Evolutionary conservation across 352 stramenopile species (phyloP).

Genomic region (Thraustochytrium sp.): DNA sequence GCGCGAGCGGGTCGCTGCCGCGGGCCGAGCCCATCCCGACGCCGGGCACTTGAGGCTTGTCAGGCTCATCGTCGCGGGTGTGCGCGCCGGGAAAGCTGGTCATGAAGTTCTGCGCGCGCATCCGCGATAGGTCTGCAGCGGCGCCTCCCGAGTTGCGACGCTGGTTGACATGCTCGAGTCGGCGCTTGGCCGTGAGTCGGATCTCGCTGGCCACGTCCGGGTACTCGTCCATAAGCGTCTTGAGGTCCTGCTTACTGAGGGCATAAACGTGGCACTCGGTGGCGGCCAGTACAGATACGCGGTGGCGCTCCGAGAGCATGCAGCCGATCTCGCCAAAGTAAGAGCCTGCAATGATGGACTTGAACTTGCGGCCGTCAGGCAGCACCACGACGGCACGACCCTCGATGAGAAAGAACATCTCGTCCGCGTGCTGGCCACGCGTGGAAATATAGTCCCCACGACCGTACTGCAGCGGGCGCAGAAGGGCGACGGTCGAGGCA

Average conservation of each 20-base stretch:
- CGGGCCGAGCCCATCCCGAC: background rate
- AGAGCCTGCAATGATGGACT: conserved; percentile 40
- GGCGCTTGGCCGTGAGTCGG: conserved; percentile 7
- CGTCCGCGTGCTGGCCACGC: conserved; percentile 45
- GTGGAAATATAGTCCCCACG: conserved; percentile 48
- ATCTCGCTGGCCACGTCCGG: conserved; percentile 47
- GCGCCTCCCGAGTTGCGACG: background rate
- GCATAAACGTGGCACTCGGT: conserved; percentile 47
- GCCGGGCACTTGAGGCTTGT: too few species aligned
- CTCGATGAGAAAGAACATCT: conserved; percentile 50
- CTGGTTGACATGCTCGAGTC: conserved; percentile 24
- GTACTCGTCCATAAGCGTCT: conserved; percentile 46
- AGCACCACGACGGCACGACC: conserved; percentile 42
- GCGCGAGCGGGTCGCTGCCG: background rate
- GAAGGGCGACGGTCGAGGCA: conserved; percentile 40
- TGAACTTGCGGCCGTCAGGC: conserved; percentile 45
- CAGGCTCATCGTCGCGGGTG: background rate
- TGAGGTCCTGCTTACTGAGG: conserved; percentile 44
- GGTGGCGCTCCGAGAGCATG: conserved; percentile 44
- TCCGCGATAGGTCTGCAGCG: background rate
- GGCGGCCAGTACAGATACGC: conserved; percentile 39
- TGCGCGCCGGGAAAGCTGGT: conserved; percentile 21
- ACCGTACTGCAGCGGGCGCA: conserved; percentile 41
- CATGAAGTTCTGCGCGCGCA: background rate
- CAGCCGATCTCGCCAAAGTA: conserved; percentile 52